phyloP scores from a whole-genome alignment of 192 early-diverging fungal species.

The Pilobolus umbonatus region DNA sequence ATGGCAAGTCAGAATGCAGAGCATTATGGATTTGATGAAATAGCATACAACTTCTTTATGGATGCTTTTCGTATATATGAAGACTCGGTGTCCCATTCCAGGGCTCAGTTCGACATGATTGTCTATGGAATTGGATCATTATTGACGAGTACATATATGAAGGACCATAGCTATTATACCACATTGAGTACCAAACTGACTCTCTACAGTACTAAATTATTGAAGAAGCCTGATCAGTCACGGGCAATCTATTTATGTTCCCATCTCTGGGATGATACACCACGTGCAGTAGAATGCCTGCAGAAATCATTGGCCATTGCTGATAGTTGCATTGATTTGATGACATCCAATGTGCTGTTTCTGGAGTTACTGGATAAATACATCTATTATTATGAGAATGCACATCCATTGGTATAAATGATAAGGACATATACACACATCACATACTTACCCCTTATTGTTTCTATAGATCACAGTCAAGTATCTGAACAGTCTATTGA shows the following conservation, averaged over 20 bases:
- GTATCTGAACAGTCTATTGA: conserved; percentile 90
- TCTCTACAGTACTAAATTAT: conserved; percentile 81
- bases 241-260: conserved; percentile 74
- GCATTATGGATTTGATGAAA: conserved; percentile 84
- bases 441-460: too few species aligned
- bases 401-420: conserved; percentile 62
- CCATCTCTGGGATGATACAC: conserved; percentile 89
- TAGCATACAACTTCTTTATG: conserved; percentile 93
- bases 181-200: conserved; percentile 87
- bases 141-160: conserved; percentile 59
- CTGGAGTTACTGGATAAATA: conserved; percentile 93
- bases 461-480: conserved; percentile 62
- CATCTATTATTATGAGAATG: conserved; percentile 89
- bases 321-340: conserved; percentile 85
- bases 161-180: conserved; percentile 66
- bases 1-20: conserved; percentile 82
- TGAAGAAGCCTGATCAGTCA: conserved; percentile 96
- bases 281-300: conserved; percentile 84
- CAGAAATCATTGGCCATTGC: conserved; percentile 96
- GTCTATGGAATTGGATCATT: conserved; percentile 81
- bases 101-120: conserved; percentile 85
- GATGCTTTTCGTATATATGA: conserved; percentile 97
- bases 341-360: conserved; percentile 85
- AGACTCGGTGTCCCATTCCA: conserved; percentile 89
- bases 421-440: neutral